Evolutionary conservation across 2,329 filamentous ascomycete species (phyloP), one percentile per base, ranked within the genome.

Genomic region (Byssothecium circinans): DNA sequence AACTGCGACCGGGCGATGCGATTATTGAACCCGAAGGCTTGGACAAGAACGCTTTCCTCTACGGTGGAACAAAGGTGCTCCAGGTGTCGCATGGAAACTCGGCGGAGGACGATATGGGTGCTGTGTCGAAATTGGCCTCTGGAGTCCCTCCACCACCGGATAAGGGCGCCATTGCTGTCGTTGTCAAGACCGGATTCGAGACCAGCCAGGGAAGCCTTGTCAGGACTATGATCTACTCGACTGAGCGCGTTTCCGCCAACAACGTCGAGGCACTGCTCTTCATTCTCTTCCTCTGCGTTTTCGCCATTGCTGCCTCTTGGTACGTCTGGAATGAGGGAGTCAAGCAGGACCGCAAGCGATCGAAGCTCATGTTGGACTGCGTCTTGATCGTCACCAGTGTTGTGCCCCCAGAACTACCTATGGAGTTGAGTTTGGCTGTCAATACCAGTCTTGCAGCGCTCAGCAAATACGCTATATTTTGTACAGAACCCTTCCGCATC

Each of bases 241-340:
- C 94, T 1, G 94, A 99, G 73, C 90, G 92, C 57, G 92, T 99
- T 19, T 97, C 92, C n/a, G 94, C 94, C 61, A 96, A 96, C 76
- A 97, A 99, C 66, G 86, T 86, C 36, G 94, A 99, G 74, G 94
- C 94, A 1, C 77, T 99, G n/a, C 81, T 95, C 52, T 99, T 99
- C 77, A 99, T 99, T 58, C 81, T 99, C 50, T 99, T 99, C 80
- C 81, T 99, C 22, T 82, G 96, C 45, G 83, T 97, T 62, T 99
- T 99, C 75, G 95, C 95, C 62, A 83, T 99, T 69, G 95, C 94
- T 46, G 94, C 94, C 43, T 96, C 94, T 11, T 96, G 94, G 91
- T 99, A 99, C 71, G 94, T 99, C 50, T 99, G 94, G 94, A 84
- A 91, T 53, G 92, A 99, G 74, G 95, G 94, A 76, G 92, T 99